Percentiles rank a stretch among this genome's conserved stretches.
Conservation (phyloP, 306 rosid genomes). For the Prunus armeniaca region DNA sequence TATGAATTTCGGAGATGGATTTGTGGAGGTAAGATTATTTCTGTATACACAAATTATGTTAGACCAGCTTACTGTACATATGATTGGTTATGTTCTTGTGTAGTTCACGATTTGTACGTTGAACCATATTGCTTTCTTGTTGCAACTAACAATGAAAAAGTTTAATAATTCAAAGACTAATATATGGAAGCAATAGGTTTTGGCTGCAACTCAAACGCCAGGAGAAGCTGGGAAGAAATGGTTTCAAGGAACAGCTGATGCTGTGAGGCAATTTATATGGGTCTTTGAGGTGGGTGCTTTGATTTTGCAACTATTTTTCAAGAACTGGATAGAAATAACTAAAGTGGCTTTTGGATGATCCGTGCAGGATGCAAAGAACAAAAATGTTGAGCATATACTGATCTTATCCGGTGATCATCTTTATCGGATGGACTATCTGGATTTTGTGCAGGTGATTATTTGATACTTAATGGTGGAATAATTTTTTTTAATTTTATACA, state of each 20-base stretch:
- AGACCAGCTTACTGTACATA: neutral
- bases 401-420: slow-evolving; percentile 95
- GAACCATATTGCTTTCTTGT: neutral
- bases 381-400: slow-evolving; percentile 79
- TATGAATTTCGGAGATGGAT: slow-evolving; percentile 78
- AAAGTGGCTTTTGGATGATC: slow-evolving; percentile 6
- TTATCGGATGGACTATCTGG: slow-evolving; percentile 85
- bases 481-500: neutral
- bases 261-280: slow-evolving; percentile 91
- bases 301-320: neutral
- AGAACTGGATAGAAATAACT: neutral
- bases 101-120: neutral
- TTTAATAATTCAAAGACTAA: slow-evolving; percentile 19
- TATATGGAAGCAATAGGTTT: slow-evolving; percentile 48
- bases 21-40: slow-evolving; percentile 68
- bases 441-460: slow-evolving; percentile 67
- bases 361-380: slow-evolving; percentile 79
- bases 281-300: slow-evolving; percentile 75
- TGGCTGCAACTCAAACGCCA: slow-evolving; percentile 94
- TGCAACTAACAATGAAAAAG: neutral
- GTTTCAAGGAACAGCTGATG: slow-evolving; percentile 98
- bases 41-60: too few species aligned
- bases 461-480: neutral
- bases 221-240: slow-evolving; percentile 88
- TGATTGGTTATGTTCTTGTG: neutral